These are phyloP conservation scores for Amylocarpus encephaloides DNA, from an alignment of 2,329 filamentous ascomycete genomes.

Conservation along the genomic window DNA sequence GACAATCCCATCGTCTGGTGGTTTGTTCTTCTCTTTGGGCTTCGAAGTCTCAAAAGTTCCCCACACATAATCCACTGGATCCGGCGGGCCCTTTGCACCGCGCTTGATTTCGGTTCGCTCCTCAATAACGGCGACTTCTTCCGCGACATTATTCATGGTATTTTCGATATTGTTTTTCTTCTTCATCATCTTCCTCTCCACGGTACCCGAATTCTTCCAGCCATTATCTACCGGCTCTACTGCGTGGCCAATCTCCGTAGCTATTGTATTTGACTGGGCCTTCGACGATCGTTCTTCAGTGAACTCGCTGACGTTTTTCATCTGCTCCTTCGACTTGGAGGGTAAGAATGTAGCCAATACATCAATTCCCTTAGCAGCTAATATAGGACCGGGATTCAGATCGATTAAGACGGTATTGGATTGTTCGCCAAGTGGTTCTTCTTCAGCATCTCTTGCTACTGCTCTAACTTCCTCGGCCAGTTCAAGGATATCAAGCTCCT, in stretches of 20 bases:
- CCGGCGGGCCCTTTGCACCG: background rate
- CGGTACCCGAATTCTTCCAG: background rate
- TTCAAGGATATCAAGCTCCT: background rate
- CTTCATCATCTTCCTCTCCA: background rate
- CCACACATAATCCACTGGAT: background rate
- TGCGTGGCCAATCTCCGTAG: background rate
- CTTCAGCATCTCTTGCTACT: background rate
- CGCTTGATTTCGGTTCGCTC: background rate
- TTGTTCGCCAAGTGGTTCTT: background rate
- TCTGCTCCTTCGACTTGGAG: background rate
- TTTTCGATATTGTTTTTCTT: too few species aligned
- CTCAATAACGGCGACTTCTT: background rate
- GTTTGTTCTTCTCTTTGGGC: background rate
- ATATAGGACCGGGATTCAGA: background rate
- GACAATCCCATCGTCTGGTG: background rate
- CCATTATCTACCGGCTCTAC: background rate
- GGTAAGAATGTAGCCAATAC: background rate
- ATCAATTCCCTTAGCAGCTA: background rate
- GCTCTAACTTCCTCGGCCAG: background rate
- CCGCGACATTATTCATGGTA: background rate
- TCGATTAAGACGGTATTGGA: background rate
- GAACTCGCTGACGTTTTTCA: background rate
- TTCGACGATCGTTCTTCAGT: background rate
- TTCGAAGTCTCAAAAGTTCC: background rate
- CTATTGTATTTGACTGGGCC: background rate